Evolutionary conservation across 805 yeast species (phyloP), one percentile per base, ranked within the genome.

Genomic region (Suhomyces sp.): DNA sequence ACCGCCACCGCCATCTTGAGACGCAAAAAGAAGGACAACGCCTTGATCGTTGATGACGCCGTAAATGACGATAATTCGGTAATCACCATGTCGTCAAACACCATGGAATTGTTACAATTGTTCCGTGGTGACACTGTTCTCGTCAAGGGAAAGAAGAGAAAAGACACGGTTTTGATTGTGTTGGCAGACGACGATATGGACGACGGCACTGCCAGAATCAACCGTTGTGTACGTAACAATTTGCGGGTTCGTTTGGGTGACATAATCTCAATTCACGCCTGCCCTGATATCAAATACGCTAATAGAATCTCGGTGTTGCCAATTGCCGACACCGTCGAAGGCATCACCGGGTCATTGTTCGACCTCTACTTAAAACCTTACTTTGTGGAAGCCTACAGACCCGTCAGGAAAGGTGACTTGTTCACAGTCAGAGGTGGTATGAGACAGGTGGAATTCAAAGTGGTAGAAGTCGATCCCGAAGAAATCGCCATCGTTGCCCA

Each of bases 361-460:
- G 99, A 94, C 65, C 97, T 92, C 21, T 94, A 87, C 77, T 81
- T 94, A 69, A 94, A 94, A 76, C 99, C 99, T 40, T 94, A 94
- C 77, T 94, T 94, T 68, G 97, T 94, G 44, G 99, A 94, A 75
- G 97, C 99, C 52, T 94, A 94, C 75, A 86, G 99, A 75, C 99
- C 99, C 3, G 97, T 94, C 39, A 87, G 97, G 74, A 93, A 92
- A 69, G 97, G 97, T 58, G 99, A 94, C 68, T 88, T 89, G 63
- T 94, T 94, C 73, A 84, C 93, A 46, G 98, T 90, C 22, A 85
- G 99, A 71, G 99, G 99, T 66, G 97, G 97, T 69, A 94, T 94
- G 99, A 86, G 99, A 75, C 98, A 93, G 69, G 99, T 94, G 43
- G 99, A 94, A 72, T 94, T 94, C 77, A 96, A 94, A 73, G 97